These are phyloP conservation scores for Cornus kousa DNA, from an alignment of 148 eudicot species.

Conservation along the genomic window DNA sequence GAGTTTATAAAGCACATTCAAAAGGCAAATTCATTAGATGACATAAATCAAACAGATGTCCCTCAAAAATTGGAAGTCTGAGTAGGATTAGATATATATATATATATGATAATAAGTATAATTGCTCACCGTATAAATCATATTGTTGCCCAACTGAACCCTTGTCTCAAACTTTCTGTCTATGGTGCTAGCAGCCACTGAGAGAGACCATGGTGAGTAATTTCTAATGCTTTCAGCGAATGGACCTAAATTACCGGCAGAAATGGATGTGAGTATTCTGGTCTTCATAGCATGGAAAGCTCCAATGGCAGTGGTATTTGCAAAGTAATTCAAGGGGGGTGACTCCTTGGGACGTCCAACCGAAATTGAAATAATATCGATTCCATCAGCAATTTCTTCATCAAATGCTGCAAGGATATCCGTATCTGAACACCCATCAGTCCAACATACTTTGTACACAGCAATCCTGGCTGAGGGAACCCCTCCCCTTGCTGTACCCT, in stretches of 20 bases:
- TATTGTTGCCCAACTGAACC: slow-evolving; percentile 31
- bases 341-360: neutral
- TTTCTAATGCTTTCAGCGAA: neutral
- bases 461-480: slow-evolving; percentile 28
- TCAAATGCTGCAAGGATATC: slow-evolving; percentile 36
- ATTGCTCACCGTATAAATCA: slow-evolving; percentile 20
- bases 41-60: no score
- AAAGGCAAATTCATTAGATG: no score
- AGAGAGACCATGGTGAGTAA: slow-evolving; percentile 34
- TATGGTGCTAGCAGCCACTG: slow-evolving; percentile 35
- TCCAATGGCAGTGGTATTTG: slow-evolving; percentile 27
- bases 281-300: slow-evolving; percentile 23
- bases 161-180: slow-evolving; percentile 32
- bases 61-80: no score
- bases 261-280: slow-evolving; percentile 28
- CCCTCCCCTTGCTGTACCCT: slow-evolving; percentile 28
- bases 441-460: slow-evolving; percentile 22
- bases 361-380: slow-evolving; percentile 28
- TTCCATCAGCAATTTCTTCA: slow-evolving; percentile 31
- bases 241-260: slow-evolving; percentile 36
- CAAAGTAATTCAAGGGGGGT: slow-evolving; percentile 6
- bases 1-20: neutral
- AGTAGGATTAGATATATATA: no score
- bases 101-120: no score
- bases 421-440: slow-evolving; percentile 4